These are phyloP conservation scores for Santalum album DNA, from an alignment of 164 flowering plant species.

Conservation along the genomic window DNA sequence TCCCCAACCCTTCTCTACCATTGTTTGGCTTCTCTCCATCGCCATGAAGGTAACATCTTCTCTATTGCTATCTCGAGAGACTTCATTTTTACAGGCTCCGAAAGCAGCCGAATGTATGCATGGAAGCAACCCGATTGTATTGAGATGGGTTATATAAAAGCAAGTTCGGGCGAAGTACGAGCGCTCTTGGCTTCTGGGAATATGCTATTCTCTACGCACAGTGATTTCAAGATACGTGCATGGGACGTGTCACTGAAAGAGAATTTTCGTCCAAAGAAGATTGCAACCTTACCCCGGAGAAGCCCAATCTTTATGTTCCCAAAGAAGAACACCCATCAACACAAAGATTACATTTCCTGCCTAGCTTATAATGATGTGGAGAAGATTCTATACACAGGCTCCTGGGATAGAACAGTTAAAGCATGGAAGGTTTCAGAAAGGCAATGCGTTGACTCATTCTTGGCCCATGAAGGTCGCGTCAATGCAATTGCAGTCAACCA, in stretches of 20 bases:
- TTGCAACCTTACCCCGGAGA: not conserved
- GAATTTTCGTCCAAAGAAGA: not conserved
- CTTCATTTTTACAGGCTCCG: constrained; percentile 32
- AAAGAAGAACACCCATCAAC: constrained; percentile 1
- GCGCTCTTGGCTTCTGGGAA: constrained; percentile 27
- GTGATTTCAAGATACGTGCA: constrained; percentile 25
- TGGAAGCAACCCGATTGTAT: constrained; percentile 37
- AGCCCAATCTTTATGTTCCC: not conserved
- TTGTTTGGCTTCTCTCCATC: constrained; percentile 33
- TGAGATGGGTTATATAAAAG: constrained; percentile 25
- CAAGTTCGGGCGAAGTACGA: constrained; percentile 22
- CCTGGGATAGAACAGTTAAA: constrained; percentile 29
- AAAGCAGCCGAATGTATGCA: constrained; percentile 26
- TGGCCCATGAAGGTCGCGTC: constrained; percentile 27
- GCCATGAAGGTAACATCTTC: constrained; percentile 30
- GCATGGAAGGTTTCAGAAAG: constrained; percentile 23
- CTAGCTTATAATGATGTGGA: constrained; percentile 31
- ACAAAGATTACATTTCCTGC: constrained; percentile 14
- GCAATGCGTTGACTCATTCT: constrained; percentile 26
- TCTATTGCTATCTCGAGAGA: constrained; percentile 29
- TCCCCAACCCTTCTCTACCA: constrained; percentile 23
- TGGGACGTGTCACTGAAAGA: constrained; percentile 17
- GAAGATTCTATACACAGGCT: constrained; percentile 27
- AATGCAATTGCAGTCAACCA: constrained; percentile 24
- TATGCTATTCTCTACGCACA: constrained; percentile 26